Evolutionary conservation across 805 yeast genomes (phyloP).

Genomic region (Spathaspora gorwiae): DNA sequence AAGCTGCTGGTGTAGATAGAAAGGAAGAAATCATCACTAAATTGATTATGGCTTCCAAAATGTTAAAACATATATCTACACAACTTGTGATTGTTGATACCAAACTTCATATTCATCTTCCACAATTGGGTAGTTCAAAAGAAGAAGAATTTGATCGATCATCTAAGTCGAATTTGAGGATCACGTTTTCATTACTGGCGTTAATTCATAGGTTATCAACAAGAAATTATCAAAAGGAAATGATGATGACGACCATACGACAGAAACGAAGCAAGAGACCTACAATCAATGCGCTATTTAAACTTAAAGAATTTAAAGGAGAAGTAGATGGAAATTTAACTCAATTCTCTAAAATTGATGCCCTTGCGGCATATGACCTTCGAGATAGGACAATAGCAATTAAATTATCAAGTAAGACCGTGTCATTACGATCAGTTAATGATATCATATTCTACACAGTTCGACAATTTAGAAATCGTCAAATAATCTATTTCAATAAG

Average conservation of each 20-base stretch:
- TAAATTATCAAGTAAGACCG: slow-evolving; percentile 20
- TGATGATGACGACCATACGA: slow-evolving; percentile 4
- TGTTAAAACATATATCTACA: slow-evolving; percentile 16
- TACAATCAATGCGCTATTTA: slow-evolving; percentile 21
- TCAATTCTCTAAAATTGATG: slow-evolving; percentile 22
- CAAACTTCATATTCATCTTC: slow-evolving; percentile 25
- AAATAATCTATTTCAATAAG: slow-evolving; percentile 19
- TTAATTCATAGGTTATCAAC: slow-evolving; percentile 25
- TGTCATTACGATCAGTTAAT: slow-evolving; percentile 32
- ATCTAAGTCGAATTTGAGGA: slow-evolving; percentile 22
- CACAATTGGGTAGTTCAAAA: slow-evolving; percentile 14
- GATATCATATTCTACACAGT: slow-evolving; percentile 33
- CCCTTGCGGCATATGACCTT: slow-evolving; percentile 22
- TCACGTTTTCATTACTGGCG: slow-evolving; percentile 18
- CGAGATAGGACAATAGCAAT: slow-evolving; percentile 17
- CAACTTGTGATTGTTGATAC: slow-evolving; percentile 29
- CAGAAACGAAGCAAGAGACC: slow-evolving; percentile 4
- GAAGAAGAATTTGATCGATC: slow-evolving; percentile 17
- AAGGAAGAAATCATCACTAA: slow-evolving; percentile 5
- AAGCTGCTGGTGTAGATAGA: slow-evolving; percentile 5
- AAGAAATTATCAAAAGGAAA: slow-evolving; percentile 13
- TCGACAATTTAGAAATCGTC: slow-evolving; percentile 26
- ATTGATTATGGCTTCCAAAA: slow-evolving; percentile 1
- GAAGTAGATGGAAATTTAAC: slow-evolving; percentile 30
- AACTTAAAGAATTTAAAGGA: slow-evolving; percentile 24